Evolutionary conservation across 495 filamentous ascomycete genomes (phyloP).

Genomic region (Trichocladium uniseriatum): DNA sequence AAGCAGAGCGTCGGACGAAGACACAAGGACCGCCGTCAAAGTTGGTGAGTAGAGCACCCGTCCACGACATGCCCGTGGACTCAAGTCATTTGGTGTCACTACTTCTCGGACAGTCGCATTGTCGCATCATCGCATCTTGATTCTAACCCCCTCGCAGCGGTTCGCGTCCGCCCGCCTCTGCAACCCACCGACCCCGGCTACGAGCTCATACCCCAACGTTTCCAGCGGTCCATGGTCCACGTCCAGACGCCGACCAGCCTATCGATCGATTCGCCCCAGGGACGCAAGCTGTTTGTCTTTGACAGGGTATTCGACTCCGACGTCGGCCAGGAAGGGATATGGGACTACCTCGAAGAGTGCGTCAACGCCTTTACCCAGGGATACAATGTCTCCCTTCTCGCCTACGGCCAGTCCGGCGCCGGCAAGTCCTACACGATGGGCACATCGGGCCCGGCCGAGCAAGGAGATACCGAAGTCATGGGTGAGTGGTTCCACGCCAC

Average conservation of each 20-base stretch:
- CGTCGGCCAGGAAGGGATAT: constrained; percentile 78
- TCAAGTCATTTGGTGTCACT: too few relatives aligned
- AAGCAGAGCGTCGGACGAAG: constrained; percentile 87
- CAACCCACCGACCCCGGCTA: constrained; percentile 78
- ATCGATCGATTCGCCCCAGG: constrained; percentile 81
- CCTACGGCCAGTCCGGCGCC: constrained; percentile 98
- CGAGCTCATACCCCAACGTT: constrained; percentile 90
- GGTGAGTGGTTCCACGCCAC: constrained; percentile 49
- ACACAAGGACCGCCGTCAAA: constrained; percentile 94
- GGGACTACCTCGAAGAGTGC: constrained; percentile 90
- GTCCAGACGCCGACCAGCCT: constrained; percentile 76
- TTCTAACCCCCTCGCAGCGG: constrained; percentile 45
- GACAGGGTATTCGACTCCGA: constrained; percentile 88
- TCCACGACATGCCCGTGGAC: too few relatives aligned
- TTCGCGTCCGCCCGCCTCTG: constrained; percentile 88
- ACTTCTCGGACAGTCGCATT: constrained; percentile 14
- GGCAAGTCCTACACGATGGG: constrained; percentile 99
- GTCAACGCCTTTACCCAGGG: constrained; percentile 86
- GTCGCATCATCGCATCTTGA: background rate
- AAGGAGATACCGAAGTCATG: constrained; percentile 64
- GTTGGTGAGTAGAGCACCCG: constrained; percentile 70
- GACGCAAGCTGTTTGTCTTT: constrained; percentile 90
- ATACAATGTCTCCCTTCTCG: constrained; percentile 97
- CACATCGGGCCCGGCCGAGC: constrained; percentile 79
- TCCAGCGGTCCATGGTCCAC: constrained; percentile 87